Percentiles rank a stretch among this genome's conserved stretches.
phyloP scores from a whole-genome alignment of 2,329 filamentous ascomycete genomes.

The Calonectria crousiana region DNA sequence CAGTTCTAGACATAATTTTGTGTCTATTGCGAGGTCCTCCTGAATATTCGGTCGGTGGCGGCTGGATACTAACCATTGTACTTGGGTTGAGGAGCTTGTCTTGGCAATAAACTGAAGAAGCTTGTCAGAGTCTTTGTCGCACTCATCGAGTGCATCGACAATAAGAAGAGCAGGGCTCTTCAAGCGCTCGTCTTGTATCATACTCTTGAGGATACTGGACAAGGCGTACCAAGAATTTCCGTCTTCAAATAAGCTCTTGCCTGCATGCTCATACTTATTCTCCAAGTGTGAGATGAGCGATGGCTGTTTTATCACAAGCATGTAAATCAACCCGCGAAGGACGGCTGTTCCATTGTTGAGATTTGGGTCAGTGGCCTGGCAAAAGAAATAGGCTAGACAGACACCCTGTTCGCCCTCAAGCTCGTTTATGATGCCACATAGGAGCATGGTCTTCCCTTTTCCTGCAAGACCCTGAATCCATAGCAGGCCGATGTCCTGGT shows the following conservation, averaged over 20 bases:
- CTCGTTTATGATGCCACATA: background rate
- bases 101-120: conserved; percentile 48
- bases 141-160: conserved; percentile 63
- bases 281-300: background rate
- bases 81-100: background rate
- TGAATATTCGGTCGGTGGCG: conserved; percentile 48
- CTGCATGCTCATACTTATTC: background rate
- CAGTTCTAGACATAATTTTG: conserved; percentile 50
- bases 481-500: background rate
- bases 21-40: conserved; percentile 45
- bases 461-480: background rate
- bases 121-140: conserved; percentile 30
- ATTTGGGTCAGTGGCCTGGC: background rate
- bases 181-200: background rate
- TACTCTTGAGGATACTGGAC: background rate
- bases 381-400: background rate
- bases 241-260: background rate
- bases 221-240: background rate
- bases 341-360: background rate
- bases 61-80: conserved; percentile 60
- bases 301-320: background rate
- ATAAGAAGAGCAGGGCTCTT: conserved; percentile 45
- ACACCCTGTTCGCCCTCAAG: background rate
- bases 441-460: conserved; percentile 1
- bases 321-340: background rate